Conservation (phyloP, 2,329 filamentous ascomycete species). For the Didymella exigua region DNA sequence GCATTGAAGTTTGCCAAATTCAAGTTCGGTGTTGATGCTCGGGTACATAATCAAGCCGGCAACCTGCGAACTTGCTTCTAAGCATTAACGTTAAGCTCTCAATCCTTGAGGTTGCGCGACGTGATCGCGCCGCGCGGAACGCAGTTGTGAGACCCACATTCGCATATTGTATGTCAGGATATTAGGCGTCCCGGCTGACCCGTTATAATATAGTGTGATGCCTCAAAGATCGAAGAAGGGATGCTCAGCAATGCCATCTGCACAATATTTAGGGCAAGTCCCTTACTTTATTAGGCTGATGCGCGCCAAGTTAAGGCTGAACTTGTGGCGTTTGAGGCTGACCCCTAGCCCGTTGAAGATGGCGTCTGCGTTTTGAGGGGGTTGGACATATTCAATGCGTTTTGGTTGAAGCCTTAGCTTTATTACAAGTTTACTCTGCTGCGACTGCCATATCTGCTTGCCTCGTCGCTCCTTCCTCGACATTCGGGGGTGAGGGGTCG, state of each 20-base stretch:
- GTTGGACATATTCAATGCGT: neutral
- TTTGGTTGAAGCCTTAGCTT: neutral
- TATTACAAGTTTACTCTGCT: neutral
- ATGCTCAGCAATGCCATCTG: neutral
- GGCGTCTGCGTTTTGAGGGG: neutral
- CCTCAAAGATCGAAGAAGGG: neutral
- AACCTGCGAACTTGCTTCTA: neutral
- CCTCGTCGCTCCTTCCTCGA: constrained; percentile 3
- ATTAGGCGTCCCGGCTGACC: neutral
- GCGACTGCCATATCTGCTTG: constrained; percentile 4
- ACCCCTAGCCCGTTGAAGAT: neutral
- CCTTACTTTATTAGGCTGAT: neutral
- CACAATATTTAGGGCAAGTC: neutral
- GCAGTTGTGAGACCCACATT: constrained; percentile 1
- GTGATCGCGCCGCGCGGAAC: neutral
- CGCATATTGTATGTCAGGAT: neutral
- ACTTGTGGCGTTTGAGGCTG: constrained; percentile 7
- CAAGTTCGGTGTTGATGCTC: neutral
- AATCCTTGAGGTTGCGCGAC: neutral
- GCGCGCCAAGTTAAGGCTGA: constrained; percentile 12
- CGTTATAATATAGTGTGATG: neutral
- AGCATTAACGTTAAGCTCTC: neutral
- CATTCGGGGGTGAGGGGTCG: neutral
- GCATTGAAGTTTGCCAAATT: neutral
- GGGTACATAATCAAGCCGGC: neutral